Percentiles rank a stretch among this genome's conserved stretches.
Evolutionary conservation across 1,284 basidiomycete species (phyloP).

Genomic region (Puccinia brachypodii): DNA sequence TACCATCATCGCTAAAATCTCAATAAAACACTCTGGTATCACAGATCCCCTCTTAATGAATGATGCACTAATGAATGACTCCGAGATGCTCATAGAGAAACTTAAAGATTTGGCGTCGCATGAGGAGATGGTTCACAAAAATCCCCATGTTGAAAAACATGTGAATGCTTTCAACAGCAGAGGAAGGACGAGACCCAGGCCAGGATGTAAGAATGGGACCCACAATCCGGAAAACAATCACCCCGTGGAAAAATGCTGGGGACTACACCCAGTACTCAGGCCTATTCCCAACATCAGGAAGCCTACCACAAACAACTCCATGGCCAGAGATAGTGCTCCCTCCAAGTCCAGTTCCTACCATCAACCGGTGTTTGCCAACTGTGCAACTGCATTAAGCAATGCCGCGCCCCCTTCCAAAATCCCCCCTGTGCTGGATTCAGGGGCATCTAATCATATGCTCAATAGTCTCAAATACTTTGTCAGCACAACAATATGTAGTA

Average conservation of each 20-base stretch:
- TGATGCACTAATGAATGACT: neutral
- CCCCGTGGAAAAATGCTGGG: neutral
- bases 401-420: no score
- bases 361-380: no score
- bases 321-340: no score
- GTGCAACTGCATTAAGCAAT: no score
- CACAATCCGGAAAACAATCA: neutral
- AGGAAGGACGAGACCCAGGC: neutral
- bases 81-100: neutral
- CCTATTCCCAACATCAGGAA: no score
- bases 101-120: neutral
- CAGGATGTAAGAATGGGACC: neutral
- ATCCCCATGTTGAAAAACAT: neutral
- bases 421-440: no score
- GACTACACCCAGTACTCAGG: neutral
- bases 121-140: neutral
- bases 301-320: no score
- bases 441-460: conserved; percentile 4
- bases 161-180: neutral
- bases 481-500: neutral
- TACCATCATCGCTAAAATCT: neutral
- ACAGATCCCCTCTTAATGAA: neutral
- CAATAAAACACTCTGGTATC: neutral
- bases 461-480: neutral
- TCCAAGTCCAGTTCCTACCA: no score